Conservation (phyloP, 768 basidiomycete species). For the Mycena leptocephala region DNA sequence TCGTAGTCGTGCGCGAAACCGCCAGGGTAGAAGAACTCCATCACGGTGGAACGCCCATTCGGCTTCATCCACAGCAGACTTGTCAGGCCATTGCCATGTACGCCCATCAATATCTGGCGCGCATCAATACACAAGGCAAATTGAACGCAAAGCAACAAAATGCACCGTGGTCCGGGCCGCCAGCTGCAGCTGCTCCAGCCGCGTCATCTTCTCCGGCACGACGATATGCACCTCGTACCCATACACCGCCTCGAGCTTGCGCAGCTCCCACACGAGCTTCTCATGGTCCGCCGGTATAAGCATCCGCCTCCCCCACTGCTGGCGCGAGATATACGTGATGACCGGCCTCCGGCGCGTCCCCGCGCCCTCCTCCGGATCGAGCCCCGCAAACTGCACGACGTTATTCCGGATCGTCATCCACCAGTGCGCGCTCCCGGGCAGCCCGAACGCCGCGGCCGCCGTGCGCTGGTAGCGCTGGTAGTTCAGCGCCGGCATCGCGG, state of each 20-base stretch:
- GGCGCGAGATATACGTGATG: conserved; percentile 94
- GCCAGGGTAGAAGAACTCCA: conserved; percentile 91
- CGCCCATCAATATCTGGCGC: conserved; percentile 91
- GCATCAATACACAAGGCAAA: background rate
- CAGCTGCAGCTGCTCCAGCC: conserved; percentile 86
- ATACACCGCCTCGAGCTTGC: conserved; percentile 76
- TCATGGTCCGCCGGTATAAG: conserved; percentile 85
- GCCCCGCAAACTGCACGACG: conserved; percentile 80
- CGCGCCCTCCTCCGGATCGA: conserved; percentile 60
- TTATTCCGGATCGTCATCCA: conserved; percentile 86
- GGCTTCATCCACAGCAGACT: conserved; percentile 94
- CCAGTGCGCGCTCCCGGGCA: conserved; percentile 87
- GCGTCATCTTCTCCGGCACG: conserved; percentile 85
- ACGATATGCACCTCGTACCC: conserved; percentile 94
- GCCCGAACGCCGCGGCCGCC: conserved; percentile 81
- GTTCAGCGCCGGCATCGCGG: conserved; percentile 81
- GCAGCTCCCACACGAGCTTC: conserved; percentile 80
- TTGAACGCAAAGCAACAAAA: conserved; percentile 8
- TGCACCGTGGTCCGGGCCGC: conserved; percentile 90
- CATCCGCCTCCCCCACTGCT: conserved; percentile 91
- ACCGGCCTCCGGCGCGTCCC: conserved; percentile 75
- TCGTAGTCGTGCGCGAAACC: conserved; percentile 93
- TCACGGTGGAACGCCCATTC: conserved; percentile 85
- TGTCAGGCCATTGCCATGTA: conserved; percentile 94
- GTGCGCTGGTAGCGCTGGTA: conserved; percentile 83